phyloP scores from a whole-genome alignment of 2,329 filamentous ascomycete genomes.

The Davidsoniella neocaledoniae region DNA sequence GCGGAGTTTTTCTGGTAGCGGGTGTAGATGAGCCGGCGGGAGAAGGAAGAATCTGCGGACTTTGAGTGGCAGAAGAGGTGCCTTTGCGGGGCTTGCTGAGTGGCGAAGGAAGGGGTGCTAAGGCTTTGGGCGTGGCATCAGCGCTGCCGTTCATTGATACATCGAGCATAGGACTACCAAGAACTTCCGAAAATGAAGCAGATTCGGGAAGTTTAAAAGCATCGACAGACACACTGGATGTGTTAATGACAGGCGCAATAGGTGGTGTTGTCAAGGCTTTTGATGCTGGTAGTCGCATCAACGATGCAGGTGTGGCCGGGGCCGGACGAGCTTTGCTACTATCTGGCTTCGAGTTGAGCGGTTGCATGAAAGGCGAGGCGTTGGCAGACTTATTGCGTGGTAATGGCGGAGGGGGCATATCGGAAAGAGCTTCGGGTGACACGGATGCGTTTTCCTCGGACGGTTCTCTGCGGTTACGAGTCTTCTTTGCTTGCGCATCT shows the following conservation, averaged over 20 bases:
- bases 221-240: slow-evolving; percentile 5
- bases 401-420: slow-evolving; percentile 52
- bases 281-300: slow-evolving; percentile 58
- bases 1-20: slow-evolving; percentile 33
- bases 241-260: neutral
- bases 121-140: slow-evolving; percentile 22
- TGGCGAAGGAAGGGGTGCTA: slow-evolving; percentile 33
- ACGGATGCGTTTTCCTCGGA: slow-evolving; percentile 50
- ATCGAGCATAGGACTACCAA: slow-evolving; percentile 19
- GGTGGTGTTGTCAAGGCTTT: slow-evolving; percentile 21
- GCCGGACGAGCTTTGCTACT: slow-evolving; percentile 14
- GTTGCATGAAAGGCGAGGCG: slow-evolving; percentile 50
- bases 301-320: slow-evolving; percentile 70
- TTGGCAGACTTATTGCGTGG: slow-evolving; percentile 47
- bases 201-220: slow-evolving; percentile 57
- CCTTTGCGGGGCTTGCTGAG: slow-evolving; percentile 23
- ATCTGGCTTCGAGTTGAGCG: slow-evolving; percentile 27
- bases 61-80: slow-evolving; percentile 42
- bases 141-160: neutral
- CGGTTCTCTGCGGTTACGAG: slow-evolving; percentile 26
- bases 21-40: slow-evolving; percentile 29
- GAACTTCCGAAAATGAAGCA: slow-evolving; percentile 23
- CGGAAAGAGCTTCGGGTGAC: slow-evolving; percentile 44
- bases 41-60: slow-evolving; percentile 37
- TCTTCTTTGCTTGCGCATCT: slow-evolving; percentile 3